phyloP scores from a whole-genome alignment of 306 rosid species.

The Prunus dulcis region DNA sequence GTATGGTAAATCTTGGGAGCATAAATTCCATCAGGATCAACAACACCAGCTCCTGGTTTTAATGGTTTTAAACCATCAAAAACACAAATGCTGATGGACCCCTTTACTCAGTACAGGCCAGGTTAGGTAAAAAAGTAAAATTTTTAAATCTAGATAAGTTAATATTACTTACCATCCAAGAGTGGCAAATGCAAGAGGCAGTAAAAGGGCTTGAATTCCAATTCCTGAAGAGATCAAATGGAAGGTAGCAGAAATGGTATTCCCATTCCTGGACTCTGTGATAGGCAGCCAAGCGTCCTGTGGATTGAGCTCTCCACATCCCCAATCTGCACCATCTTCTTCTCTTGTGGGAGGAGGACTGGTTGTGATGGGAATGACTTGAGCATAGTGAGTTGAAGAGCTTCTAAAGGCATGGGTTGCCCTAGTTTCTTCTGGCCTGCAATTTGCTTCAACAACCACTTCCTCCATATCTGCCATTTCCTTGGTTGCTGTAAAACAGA shows the following conservation, averaged over 20 bases:
- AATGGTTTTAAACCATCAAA: too few species aligned
- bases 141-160: too few species aligned
- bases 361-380: not conserved
- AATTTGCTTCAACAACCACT: not conserved
- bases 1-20: too few species aligned
- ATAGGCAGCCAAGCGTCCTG: constrained; percentile 75
- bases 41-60: too few species aligned
- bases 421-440: not conserved
- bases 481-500: not conserved
- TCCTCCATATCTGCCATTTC: constrained; percentile 1
- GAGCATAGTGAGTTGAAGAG: not conserved
- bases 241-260: constrained; percentile 53
- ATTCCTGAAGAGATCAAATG: constrained; percentile 63
- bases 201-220: constrained; percentile 62
- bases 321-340: constrained; percentile 6
- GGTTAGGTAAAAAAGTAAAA: too few species aligned
- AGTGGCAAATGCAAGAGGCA: constrained; percentile 54
- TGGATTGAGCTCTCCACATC: constrained; percentile 39
- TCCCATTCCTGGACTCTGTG: constrained; percentile 67
- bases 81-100: too few species aligned
- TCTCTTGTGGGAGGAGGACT: not conserved
- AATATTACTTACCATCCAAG: constrained; percentile 58
- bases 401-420: not conserved
- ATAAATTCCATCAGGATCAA: too few species aligned
- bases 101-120: too few species aligned